These are phyloP conservation scores for Solanum pinnatisectum DNA, from an alignment of 257 asterid species.

Conservation along the genomic window DNA sequence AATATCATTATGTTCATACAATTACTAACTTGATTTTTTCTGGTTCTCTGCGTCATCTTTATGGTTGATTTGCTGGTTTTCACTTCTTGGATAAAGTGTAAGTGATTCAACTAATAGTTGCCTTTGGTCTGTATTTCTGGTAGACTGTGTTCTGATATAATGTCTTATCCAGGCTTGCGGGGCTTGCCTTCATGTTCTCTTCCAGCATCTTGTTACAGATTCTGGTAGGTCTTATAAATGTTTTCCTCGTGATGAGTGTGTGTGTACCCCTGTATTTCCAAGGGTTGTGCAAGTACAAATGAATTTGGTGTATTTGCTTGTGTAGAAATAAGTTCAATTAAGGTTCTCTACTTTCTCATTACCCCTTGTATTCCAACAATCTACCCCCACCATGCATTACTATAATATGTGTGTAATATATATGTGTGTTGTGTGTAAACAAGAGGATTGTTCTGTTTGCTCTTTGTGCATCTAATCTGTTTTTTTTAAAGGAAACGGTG, in stretches of 20 bases:
- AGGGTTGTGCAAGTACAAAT: background rate
- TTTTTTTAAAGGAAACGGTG: background rate
- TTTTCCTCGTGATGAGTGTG: background rate
- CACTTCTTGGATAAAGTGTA: constrained; percentile 51
- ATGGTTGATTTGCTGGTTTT: constrained; percentile 18
- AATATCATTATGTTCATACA: background rate
- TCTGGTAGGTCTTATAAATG: constrained; percentile 44
- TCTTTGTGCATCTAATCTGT: background rate
- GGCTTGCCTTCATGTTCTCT: constrained; percentile 98
- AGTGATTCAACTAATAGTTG: constrained; percentile 24
- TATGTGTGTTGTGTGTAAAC: background rate
- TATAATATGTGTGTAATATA: background rate
- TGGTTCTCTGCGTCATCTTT: background rate
- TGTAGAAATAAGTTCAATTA: background rate
- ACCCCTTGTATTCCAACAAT: background rate
- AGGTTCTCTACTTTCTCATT: background rate
- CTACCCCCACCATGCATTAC: background rate
- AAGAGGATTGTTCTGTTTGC: background rate
- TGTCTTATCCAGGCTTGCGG: constrained; percentile 72
- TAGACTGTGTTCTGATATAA: constrained; percentile 6
- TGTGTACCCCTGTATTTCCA: background rate
- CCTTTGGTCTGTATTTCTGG: background rate
- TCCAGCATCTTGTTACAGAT: constrained; percentile 87
- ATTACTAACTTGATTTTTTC: constrained; percentile 12
- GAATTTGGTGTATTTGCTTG: background rate